phyloP scores from a whole-genome alignment of 352 stramenopile species.

The Globisporangium nunn region DNA sequence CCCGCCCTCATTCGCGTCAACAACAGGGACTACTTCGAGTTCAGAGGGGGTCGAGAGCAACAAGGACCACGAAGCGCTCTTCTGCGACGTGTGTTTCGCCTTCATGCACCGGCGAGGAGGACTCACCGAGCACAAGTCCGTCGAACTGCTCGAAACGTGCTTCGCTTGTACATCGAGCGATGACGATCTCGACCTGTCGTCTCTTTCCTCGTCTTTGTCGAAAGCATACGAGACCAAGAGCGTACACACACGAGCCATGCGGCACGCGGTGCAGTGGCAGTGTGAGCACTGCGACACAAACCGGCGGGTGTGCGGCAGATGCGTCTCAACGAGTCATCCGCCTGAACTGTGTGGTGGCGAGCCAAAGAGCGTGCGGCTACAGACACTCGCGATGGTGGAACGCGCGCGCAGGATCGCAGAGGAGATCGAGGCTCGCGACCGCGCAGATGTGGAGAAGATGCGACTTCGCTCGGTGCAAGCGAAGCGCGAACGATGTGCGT shows the following conservation, averaged over 20 bases:
- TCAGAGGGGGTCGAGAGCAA: neutral
- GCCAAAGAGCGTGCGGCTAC: slow-evolving; percentile 20
- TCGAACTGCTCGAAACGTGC: slow-evolving; percentile 41
- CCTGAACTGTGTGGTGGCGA: slow-evolving; percentile 33
- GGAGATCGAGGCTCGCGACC: slow-evolving; percentile 36
- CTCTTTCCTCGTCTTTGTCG: neutral
- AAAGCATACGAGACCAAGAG: neutral
- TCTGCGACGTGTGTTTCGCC: slow-evolving; percentile 61
- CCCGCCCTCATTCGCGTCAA: neutral
- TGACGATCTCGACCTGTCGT: neutral
- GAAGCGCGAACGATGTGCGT: slow-evolving; percentile 20
- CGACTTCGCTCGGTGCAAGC: slow-evolving; percentile 17
- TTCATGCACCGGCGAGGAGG: slow-evolving; percentile 43
- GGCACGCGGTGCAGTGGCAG: slow-evolving; percentile 40
- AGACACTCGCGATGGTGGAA: slow-evolving; percentile 34
- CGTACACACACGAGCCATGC: neutral
- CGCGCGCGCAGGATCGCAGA: slow-evolving; percentile 23
- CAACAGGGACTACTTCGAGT: neutral
- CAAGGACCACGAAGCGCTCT: slow-evolving; percentile 22
- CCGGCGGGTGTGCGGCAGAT: slow-evolving; percentile 33
- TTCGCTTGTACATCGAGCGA: slow-evolving; percentile 19
- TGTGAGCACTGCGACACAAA: slow-evolving; percentile 23
- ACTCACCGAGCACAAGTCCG: slow-evolving; percentile 31
- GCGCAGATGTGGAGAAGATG: slow-evolving; percentile 39
- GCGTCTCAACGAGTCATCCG: slow-evolving; percentile 31